These are phyloP conservation scores for Rickenella mellea DNA, from an alignment of 768 basidiomycete species.

Conservation along the genomic window DNA sequence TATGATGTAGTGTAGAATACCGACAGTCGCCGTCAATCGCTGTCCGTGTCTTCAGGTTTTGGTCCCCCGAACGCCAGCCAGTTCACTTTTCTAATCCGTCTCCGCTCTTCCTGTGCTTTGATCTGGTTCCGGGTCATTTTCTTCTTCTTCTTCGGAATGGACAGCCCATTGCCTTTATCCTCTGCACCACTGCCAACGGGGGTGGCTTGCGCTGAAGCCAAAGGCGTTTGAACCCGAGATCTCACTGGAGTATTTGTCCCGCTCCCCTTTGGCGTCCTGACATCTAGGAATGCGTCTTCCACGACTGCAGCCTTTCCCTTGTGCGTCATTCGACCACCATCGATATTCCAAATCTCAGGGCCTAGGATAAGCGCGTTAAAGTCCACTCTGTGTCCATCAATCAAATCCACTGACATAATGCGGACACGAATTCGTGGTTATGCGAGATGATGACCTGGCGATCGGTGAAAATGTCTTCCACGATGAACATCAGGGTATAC, in stretches of 20 bases:
- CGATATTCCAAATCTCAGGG: constrained; percentile 93
- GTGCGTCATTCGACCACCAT: constrained; percentile 73
- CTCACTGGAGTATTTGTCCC: constrained; percentile 61
- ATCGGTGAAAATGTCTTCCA: constrained; percentile 2
- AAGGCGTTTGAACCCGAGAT: constrained; percentile 63
- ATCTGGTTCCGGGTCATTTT: constrained; percentile 83
- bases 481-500: constrained; percentile 14
- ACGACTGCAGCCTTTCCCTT: constrained; percentile 82
- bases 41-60: constrained; percentile 77
- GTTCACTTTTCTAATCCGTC: constrained; percentile 65
- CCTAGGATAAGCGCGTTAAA: constrained; percentile 31
- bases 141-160: constrained; percentile 70
- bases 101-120: constrained; percentile 83
- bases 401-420: constrained; percentile 54
- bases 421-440: constrained; percentile 80
- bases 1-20: too few species aligned
- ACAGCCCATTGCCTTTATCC: constrained; percentile 30
- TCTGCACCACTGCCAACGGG: constrained; percentile 76
- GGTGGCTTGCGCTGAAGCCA: constrained; percentile 60
- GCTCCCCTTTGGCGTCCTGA: constrained; percentile 61
- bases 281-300: constrained; percentile 74
- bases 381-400: constrained; percentile 7
- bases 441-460: constrained; percentile 88
- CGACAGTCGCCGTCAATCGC: constrained; percentile 32
- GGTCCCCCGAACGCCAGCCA: constrained; percentile 82